These are phyloP conservation scores for Citrus sinensis DNA, from an alignment of 345 rosid genomes.

Conservation along the genomic window DNA sequence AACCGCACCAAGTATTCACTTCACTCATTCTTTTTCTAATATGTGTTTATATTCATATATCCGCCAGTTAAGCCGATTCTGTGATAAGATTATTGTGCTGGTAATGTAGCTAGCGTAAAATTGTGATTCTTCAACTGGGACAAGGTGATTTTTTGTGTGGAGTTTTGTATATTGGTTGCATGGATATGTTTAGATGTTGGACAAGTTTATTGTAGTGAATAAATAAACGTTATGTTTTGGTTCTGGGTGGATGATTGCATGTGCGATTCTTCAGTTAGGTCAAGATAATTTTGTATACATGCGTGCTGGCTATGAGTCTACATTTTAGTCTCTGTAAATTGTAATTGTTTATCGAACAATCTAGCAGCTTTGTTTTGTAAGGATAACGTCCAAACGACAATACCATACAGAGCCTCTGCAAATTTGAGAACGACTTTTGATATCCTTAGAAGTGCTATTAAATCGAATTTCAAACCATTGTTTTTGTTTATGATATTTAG, in stretches of 20 bases:
- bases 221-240: not conserved
- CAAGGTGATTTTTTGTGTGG: not conserved
- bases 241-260: not conserved
- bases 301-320: not conserved
- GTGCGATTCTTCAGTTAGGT: not conserved
- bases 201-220: not conserved
- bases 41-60: not conserved
- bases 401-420: too few relatives aligned
- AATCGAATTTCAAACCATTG: not conserved
- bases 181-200: not conserved
- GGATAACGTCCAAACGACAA: too few relatives aligned
- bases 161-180: not conserved
- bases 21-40: not conserved
- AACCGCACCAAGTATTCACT: slow-evolving; percentile 34
- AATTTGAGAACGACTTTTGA: not conserved
- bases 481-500: not conserved
- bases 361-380: too few relatives aligned
- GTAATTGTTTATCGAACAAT: too few relatives aligned
- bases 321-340: not conserved
- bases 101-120: not conserved
- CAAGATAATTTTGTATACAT: not conserved
- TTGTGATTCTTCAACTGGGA: not conserved
- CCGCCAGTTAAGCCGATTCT: not conserved
- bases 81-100: not conserved
- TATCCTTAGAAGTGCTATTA: not conserved